phyloP scores from a whole-genome alignment of 345 rosid genomes.

The Theobroma cacao region DNA sequence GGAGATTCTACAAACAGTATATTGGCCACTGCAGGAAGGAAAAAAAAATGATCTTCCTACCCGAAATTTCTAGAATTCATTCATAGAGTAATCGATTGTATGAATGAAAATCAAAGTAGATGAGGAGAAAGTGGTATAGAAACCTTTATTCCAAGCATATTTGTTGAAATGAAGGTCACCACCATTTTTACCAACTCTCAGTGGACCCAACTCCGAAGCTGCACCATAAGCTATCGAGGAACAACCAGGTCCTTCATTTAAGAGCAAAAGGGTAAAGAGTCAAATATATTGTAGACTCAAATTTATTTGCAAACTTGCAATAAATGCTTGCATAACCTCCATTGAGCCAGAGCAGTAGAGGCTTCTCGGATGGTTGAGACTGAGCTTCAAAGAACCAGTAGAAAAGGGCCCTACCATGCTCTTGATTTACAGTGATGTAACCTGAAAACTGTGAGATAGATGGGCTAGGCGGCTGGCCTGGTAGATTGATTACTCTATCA shows the following conservation, averaged over 20 bases:
- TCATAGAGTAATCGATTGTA: not conserved
- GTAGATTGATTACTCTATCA: conserved; percentile 44
- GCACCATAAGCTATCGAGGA: conserved; percentile 70
- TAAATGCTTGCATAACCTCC: conserved; percentile 36
- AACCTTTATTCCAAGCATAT: conserved; percentile 61
- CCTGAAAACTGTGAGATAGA: conserved; percentile 62
- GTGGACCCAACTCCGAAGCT: conserved; percentile 60
- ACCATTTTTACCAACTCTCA: conserved; percentile 47
- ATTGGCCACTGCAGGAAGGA: conserved; percentile 45
- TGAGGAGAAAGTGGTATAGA: not conserved
- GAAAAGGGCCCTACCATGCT: conserved; percentile 61
- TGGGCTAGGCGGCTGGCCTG: conserved; percentile 49
- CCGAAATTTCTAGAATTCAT: not conserved
- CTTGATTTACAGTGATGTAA: conserved; percentile 49
- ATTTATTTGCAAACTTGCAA: not conserved
- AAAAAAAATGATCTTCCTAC: not conserved
- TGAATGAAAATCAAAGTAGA: not conserved
- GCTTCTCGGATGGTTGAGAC: conserved; percentile 45
- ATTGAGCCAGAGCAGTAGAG: conserved; percentile 69
- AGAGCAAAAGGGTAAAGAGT: not conserved
- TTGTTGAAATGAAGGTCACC: conserved; percentile 40
- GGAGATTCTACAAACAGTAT: conserved; percentile 69
- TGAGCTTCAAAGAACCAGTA: conserved; percentile 74
- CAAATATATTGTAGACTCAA: not conserved
- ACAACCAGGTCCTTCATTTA: conserved; percentile 56